A percentile compares a stretch with the other conserved stretches of the same genome.
Conservation (phyloP, 345 rosid species). For the Salix exigua region DNA sequence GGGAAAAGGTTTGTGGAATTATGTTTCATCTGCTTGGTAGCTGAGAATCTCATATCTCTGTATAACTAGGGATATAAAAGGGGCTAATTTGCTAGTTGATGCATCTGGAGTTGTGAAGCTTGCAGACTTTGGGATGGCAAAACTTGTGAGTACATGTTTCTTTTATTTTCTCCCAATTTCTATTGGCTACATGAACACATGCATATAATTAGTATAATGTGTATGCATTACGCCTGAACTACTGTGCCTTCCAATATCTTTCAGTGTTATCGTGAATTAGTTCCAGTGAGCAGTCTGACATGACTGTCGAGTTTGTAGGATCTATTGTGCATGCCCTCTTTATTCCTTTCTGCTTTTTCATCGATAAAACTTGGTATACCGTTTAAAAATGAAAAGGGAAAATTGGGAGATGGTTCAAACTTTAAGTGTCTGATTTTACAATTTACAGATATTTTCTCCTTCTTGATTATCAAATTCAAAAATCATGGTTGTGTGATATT, state of each 20-base stretch:
- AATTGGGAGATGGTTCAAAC: background rate
- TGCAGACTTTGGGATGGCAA: conserved; percentile 98
- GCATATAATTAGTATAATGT: background rate
- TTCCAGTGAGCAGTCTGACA: background rate
- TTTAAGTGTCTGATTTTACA: too few species aligned
- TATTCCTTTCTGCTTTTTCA: background rate
- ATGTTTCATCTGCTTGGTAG: conserved; percentile 4
- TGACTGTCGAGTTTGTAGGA: background rate
- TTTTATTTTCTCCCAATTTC: background rate
- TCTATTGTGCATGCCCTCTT: background rate
- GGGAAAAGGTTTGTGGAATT: conserved; percentile 4
- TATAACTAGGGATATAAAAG: conserved; percentile 83
- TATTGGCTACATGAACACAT: background rate
- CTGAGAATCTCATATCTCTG: conserved; percentile 14
- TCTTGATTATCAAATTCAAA: background rate
- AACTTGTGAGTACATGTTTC: conserved; percentile 59
- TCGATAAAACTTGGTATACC: background rate
- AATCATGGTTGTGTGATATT: background rate
- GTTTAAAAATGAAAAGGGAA: background rate
- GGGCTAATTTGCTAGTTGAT: conserved; percentile 96
- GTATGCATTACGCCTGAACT: background rate
- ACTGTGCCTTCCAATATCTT: background rate
- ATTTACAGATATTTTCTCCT: too few species aligned
- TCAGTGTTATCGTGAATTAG: background rate
- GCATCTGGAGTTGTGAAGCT: conserved; percentile 94